Evolutionary conservation across 1,284 basidiomycete genomes (phyloP).

Genomic region (Ceratobasidium sp.): DNA sequence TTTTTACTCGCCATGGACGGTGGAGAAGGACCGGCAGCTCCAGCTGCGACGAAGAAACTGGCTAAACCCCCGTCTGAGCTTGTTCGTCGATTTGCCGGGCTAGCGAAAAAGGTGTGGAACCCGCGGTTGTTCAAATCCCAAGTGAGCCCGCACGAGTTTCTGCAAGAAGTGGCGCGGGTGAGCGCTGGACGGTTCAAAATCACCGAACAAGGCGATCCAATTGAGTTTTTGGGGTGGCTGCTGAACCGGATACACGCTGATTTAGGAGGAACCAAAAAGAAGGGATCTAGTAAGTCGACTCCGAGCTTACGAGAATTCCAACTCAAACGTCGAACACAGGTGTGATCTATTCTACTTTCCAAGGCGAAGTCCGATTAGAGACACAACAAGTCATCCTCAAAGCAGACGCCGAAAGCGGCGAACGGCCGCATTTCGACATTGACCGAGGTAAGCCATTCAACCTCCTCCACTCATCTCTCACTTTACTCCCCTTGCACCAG

Average conservation of each 20-base stretch:
- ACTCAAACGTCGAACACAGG: slow-evolving; percentile 61
- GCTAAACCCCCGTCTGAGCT: slow-evolving; percentile 71
- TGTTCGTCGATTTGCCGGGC: slow-evolving; percentile 84
- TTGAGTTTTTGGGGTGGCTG: slow-evolving; percentile 97
- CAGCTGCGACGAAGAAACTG: slow-evolving; percentile 68
- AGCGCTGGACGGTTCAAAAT: slow-evolving; percentile 91
- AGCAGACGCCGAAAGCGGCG: slow-evolving; percentile 76
- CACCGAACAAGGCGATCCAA: slow-evolving; percentile 94
- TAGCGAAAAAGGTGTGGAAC: slow-evolving; percentile 97
- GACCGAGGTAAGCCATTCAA: slow-evolving; percentile 76
- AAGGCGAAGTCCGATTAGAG: slow-evolving; percentile 93
- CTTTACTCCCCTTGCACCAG: slow-evolving; percentile 48
- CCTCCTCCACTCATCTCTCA: slow-evolving; percentile 19
- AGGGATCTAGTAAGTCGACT: slow-evolving; percentile 77
- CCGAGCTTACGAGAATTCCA: too few species aligned
- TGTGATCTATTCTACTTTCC: slow-evolving; percentile 93
- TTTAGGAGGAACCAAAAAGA: slow-evolving; percentile 89
- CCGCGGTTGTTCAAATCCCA: slow-evolving; percentile 96
- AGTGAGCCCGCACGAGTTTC: slow-evolving; percentile 97
- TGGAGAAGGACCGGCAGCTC: neutral
- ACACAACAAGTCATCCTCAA: slow-evolving; percentile 93
- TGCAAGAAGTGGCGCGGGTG: slow-evolving; percentile 93
- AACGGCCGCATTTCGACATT: slow-evolving; percentile 90
- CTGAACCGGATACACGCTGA: slow-evolving; percentile 94
- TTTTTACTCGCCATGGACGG: slow-evolving; percentile 69